Conservation (phyloP, 2,329 filamentous ascomycete species). For the Pyrenochaeta sp. region DNA sequence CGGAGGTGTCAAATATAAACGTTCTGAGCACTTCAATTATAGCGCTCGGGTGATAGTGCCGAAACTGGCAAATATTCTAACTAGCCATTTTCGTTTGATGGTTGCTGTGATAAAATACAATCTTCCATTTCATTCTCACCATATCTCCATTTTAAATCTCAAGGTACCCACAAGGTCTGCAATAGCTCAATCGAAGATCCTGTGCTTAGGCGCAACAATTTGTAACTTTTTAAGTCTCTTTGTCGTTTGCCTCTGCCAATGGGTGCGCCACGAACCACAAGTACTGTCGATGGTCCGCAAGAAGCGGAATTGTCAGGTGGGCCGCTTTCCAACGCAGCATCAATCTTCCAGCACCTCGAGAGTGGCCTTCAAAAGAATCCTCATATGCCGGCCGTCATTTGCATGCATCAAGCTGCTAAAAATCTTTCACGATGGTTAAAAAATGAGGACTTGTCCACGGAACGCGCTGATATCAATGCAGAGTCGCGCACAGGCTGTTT, state of each 20-base stretch:
- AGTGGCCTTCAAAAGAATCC: not conserved
- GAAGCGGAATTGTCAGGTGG: not conserved
- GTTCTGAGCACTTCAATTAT: not conserved
- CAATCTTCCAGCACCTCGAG: not conserved
- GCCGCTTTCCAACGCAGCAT: not conserved
- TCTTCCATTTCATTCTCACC: no score
- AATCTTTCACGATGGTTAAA: not conserved
- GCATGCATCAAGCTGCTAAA: not conserved
- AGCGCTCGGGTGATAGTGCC: not conserved
- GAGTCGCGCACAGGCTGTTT: not conserved
- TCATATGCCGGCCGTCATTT: conserved; percentile 2
- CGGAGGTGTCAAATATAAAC: not conserved
- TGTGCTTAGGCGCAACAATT: no score
- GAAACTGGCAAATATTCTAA: no score
- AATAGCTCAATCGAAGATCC: no score
- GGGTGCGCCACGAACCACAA: not conserved
- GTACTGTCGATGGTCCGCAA: not conserved
- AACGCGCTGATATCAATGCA: not conserved
- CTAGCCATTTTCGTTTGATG: no score
- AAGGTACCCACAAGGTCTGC: no score
- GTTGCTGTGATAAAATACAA: no score
- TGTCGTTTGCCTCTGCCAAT: not conserved
- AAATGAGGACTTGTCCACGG: not conserved
- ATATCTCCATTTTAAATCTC: no score
- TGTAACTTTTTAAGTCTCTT: not conserved